Evolutionary conservation across 148 eudicot species (phyloP).

Genomic region (Camellia sinensis): DNA sequence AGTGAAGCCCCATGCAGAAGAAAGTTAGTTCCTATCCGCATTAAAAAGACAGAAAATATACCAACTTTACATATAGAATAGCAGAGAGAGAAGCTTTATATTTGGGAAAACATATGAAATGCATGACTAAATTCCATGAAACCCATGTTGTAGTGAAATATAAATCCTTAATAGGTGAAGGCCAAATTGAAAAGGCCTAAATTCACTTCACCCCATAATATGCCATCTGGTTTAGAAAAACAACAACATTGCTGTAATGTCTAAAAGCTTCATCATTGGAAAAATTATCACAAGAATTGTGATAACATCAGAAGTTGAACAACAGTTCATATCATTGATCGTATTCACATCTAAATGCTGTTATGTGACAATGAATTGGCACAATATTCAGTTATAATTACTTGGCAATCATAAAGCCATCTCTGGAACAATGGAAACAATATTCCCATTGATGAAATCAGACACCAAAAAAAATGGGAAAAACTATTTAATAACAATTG

Average conservation of each 20-base stretch:
- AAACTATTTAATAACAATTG: neutral
- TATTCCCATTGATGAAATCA: neutral
- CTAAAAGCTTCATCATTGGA: neutral
- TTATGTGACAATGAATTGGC: neutral
- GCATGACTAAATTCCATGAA: neutral
- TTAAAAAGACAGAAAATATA: neutral
- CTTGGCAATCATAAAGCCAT: neutral
- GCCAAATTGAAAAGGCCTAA: neutral
- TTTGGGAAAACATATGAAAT: neutral
- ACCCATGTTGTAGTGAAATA: neutral
- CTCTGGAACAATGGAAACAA: neutral
- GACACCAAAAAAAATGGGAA: neutral
- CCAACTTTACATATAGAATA: neutral
- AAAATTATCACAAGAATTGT: neutral
- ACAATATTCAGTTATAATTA: constrained; percentile 6
- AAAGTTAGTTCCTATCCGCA: constrained; percentile 20
- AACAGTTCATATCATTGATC: neutral
- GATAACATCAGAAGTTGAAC: neutral
- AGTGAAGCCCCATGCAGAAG: constrained; percentile 22
- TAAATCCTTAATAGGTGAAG: neutral
- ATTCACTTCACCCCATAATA: neutral
- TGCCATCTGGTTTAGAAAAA: neutral
- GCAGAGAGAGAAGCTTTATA: neutral
- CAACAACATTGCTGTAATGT: neutral
- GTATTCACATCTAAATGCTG: neutral